Percentiles rank a stretch among this genome's conserved stretches.
Conservation (phyloP, 2,329 filamentous ascomycete species). For the Aspergillus sp. region DNA sequence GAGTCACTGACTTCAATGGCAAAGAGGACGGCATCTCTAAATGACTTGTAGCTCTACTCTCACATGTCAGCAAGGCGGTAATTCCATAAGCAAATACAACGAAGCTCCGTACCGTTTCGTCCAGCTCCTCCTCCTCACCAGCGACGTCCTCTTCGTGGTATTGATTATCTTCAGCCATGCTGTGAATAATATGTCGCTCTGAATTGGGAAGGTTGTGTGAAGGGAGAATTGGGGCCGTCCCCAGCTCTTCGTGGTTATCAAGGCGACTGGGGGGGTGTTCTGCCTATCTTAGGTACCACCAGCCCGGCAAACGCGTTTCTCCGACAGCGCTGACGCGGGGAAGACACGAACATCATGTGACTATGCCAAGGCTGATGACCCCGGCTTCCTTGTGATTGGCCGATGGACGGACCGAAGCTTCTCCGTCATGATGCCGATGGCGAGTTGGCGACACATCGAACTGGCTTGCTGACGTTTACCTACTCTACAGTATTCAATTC, state of each 20-base stretch:
- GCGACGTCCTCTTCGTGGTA: slow-evolving; percentile 40
- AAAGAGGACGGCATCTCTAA: slow-evolving; percentile 97
- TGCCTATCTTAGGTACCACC: slow-evolving; percentile 24
- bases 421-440: slow-evolving; percentile 18
- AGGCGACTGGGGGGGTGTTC: not conserved
- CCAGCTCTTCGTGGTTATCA: slow-evolving; percentile 1
- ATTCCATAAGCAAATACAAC: not conserved
- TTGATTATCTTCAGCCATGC: slow-evolving; percentile 40
- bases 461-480: not conserved
- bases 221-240: not conserved
- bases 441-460: not conserved
- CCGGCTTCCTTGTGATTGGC: slow-evolving; percentile 29
- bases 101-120: slow-evolving; percentile 40
- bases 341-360: slow-evolving; percentile 39
- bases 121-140: slow-evolving; percentile 49
- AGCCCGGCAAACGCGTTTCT: slow-evolving; percentile 24
- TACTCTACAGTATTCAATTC: not conserved
- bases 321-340: slow-evolving; percentile 21
- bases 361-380: slow-evolving; percentile 28
- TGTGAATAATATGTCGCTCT: not conserved
- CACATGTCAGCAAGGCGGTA: not conserved
- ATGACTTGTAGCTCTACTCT: slow-evolving; percentile 75
- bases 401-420: slow-evolving; percentile 5
- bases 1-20: slow-evolving; percentile 88
- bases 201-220: not conserved